Conservation (phyloP, 495 filamentous ascomycete species). For the Pyrenopolyporus hunteri region DNA sequence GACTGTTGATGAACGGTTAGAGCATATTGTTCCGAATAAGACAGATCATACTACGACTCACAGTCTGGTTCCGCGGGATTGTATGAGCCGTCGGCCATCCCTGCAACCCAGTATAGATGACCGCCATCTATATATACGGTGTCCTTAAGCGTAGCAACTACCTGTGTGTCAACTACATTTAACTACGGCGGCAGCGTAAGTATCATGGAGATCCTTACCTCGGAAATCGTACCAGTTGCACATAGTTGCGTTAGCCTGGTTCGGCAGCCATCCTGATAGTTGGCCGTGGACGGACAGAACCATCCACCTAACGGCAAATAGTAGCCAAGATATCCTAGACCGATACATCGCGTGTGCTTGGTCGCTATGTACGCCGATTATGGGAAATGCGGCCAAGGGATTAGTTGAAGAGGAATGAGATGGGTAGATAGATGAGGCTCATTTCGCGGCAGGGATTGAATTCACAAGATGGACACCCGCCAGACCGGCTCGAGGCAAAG, state of each 20-base stretch:
- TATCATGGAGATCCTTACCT: constrained; percentile 46
- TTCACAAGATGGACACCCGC: constrained; percentile 4
- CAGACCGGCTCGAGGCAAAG: constrained; percentile 6
- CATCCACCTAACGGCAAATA: constrained; percentile 31
- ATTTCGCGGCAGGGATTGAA: constrained; percentile 18
- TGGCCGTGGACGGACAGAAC: constrained; percentile 42
- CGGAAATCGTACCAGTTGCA: constrained; percentile 63
- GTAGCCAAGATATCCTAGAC: constrained; percentile 32
- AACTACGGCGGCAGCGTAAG: neutral
- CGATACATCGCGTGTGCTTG: constrained; percentile 35
- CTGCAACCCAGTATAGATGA: constrained; percentile 54
- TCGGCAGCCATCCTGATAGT: constrained; percentile 44
- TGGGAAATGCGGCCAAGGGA: constrained; percentile 6
- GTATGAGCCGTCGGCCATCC: constrained; percentile 47
- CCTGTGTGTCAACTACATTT: constrained; percentile 27
- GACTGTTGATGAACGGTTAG: constrained; percentile 37
- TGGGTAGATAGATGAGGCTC: constrained; percentile 20
- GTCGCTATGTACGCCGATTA: constrained; percentile 14
- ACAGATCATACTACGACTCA: constrained; percentile 32
- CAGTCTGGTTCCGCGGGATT: constrained; percentile 36
- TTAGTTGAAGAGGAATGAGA: constrained; percentile 12
- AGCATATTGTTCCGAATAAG: neutral
- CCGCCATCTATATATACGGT: constrained; percentile 75
- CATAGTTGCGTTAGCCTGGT: constrained; percentile 60
- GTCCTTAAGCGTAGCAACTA: constrained; percentile 68